Evolutionary conservation across 495 filamentous ascomycete genomes (phyloP).

Genomic region (Talaromyces stipitatus): DNA sequence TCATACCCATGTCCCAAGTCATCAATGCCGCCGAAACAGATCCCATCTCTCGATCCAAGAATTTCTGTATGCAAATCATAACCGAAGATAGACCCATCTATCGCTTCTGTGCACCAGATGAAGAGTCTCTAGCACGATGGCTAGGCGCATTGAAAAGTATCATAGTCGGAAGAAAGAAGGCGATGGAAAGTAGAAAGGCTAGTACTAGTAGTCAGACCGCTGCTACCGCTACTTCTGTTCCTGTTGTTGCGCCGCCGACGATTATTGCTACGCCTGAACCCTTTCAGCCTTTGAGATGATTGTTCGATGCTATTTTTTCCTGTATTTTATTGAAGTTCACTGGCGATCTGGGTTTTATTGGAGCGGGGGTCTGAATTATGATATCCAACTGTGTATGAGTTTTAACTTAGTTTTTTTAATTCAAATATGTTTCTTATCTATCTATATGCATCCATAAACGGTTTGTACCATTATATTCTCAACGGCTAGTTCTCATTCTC

Average conservation of each 20-base stretch:
- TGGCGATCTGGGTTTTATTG: neutral
- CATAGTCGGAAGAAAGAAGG: slow-evolving; percentile 55
- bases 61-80: slow-evolving; percentile 85
- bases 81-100: slow-evolving; percentile 82
- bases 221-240: neutral
- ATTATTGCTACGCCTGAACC: neutral
- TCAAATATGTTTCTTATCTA: neutral
- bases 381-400: neutral
- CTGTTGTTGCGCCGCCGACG: neutral
- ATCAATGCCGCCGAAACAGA: slow-evolving; percentile 93
- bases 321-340: neutral
- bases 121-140: slow-evolving; percentile 77
- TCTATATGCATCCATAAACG: neutral
- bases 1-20: slow-evolving; percentile 71
- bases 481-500: neutral
- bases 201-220: neutral
- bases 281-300: slow-evolving; percentile 5
- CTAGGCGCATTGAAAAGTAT: slow-evolving; percentile 88
- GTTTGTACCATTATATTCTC: neutral
- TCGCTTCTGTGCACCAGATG: slow-evolving; percentile 73
- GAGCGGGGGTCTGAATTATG: neutral
- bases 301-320: neutral
- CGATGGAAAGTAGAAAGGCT: slow-evolving; percentile 16
- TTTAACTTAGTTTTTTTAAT: neutral
- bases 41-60: slow-evolving; percentile 74